These are phyloP conservation scores for Leishmania tarentolae DNA, from an alignment of 208 protist genomes.

Conservation along the genomic window DNA sequence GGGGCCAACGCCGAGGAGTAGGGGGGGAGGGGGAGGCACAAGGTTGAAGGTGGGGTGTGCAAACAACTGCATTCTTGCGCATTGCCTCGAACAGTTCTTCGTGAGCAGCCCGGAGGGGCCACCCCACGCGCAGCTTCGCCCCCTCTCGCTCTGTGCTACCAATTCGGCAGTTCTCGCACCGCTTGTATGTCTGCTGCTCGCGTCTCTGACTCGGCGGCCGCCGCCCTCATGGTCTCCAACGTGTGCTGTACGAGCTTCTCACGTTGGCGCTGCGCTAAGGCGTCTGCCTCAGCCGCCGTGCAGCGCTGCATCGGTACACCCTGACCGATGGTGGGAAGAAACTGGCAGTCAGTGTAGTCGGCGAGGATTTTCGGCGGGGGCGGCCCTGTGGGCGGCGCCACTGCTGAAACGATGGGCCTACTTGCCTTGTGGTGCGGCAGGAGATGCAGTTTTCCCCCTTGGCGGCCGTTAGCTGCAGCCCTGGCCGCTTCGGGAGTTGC, in stretches of 20 bases:
- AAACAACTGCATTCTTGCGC: not conserved
- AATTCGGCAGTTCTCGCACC: constrained; percentile 48
- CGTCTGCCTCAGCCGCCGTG: constrained; percentile 24
- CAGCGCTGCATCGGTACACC: constrained; percentile 9
- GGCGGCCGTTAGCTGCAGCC: not conserved
- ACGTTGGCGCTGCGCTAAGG: constrained; percentile 21
- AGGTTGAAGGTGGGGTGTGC: not conserved
- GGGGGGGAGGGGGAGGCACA: not conserved
- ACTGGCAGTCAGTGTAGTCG: constrained; percentile 12
- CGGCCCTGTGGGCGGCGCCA: not conserved
- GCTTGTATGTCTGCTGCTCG: constrained; percentile 40
- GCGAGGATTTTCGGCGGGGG: constrained; percentile 8
- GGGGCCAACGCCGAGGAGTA: not conserved
- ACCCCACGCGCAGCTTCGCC: not conserved
- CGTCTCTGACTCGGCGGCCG: not conserved
- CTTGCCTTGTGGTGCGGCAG: not conserved
- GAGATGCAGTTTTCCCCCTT: not conserved
- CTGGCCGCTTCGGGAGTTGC: not conserved
- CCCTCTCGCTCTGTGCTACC: constrained; percentile 14
- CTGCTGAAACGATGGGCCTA: not conserved
- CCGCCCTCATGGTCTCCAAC: not conserved
- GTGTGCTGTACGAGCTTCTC: constrained; percentile 19
- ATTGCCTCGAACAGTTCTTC: not conserved
- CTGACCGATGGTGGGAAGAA: constrained; percentile 15
- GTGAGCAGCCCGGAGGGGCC: not conserved